phyloP scores from a whole-genome alignment of 2,329 filamentous ascomycete species.

The Zymoseptoria crescenta region DNA sequence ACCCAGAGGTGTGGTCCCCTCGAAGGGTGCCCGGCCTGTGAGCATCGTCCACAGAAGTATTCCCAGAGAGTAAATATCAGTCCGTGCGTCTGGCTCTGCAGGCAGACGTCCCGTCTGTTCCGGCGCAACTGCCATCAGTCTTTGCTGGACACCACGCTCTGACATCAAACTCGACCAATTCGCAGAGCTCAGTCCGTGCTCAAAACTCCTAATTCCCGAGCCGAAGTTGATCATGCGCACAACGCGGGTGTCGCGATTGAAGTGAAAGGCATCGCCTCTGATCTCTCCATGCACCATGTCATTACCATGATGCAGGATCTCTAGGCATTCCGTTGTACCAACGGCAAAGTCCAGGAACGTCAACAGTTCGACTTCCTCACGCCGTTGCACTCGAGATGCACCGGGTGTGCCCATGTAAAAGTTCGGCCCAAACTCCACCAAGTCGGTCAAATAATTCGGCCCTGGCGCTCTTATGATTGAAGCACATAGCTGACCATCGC shows the following conservation, averaged over 20 bases:
- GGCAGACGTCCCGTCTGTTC: slow-evolving; percentile 92
- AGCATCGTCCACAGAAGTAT: slow-evolving; percentile 83
- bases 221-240: slow-evolving; percentile 82
- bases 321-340: slow-evolving; percentile 75
- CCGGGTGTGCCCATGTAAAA: slow-evolving; percentile 30
- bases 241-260: slow-evolving; percentile 58
- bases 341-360: slow-evolving; percentile 87
- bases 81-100: slow-evolving; percentile 82
- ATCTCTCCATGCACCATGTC: slow-evolving; percentile 87
- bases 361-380: slow-evolving; percentile 45
- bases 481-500: slow-evolving; percentile 64
- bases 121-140: slow-evolving; percentile 84
- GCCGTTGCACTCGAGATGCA: slow-evolving; percentile 14
- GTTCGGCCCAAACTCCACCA: slow-evolving; percentile 68
- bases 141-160: slow-evolving; percentile 78
- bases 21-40: slow-evolving; percentile 71
- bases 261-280: slow-evolving; percentile 84
- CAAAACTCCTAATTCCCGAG: slow-evolving; percentile 78
- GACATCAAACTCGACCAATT: slow-evolving; percentile 80
- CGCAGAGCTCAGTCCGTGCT: slow-evolving; percentile 74
- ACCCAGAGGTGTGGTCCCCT: slow-evolving; percentile 63
- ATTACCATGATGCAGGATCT: slow-evolving; percentile 83
- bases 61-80: slow-evolving; percentile 88
- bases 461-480: slow-evolving; percentile 76
- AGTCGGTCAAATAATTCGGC: slow-evolving; percentile 59